A percentile compares a stretch with the other conserved stretches of the same genome.
Evolutionary conservation across 1,284 basidiomycete species (phyloP).

Genomic region (Ganoderma leucocontextum): DNA sequence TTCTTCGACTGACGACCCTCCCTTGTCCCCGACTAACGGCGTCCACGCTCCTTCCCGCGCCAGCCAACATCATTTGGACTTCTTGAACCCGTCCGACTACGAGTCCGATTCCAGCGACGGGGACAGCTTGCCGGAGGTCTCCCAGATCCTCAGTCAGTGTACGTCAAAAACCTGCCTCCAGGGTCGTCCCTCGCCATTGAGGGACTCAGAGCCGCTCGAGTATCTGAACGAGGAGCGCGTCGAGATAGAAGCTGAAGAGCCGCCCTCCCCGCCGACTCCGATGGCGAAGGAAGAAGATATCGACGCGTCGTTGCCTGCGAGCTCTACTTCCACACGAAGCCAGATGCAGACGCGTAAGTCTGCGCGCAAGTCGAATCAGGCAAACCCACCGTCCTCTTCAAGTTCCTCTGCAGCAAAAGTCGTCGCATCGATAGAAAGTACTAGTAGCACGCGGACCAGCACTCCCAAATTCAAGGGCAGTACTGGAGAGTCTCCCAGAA

Average conservation of each 20-base stretch:
- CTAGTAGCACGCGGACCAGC: not conserved
- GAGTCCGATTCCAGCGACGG: slow-evolving; percentile 9
- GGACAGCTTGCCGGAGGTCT: slow-evolving; percentile 20
- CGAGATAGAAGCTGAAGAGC: not conserved
- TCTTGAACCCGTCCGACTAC: slow-evolving; percentile 4
- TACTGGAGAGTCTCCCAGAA: not conserved
- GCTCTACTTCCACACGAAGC: not conserved
- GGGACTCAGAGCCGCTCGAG: not conserved
- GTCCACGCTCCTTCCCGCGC: not conserved
- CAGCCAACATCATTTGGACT: not conserved
- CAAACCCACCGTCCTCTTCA: not conserved
- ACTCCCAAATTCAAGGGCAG: not conserved
- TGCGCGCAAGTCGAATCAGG: not conserved
- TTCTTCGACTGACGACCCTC: not conserved
- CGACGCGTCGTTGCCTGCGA: not conserved
- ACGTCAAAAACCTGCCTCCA: not conserved
- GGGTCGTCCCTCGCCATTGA: not conserved
- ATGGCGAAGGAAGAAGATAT: not conserved
- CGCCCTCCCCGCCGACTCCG: too few relatives aligned
- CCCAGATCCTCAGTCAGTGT: slow-evolving; percentile 15
- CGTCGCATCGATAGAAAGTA: not conserved
- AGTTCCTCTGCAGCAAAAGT: not conserved
- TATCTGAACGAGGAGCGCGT: not conserved
- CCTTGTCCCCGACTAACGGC: not conserved
- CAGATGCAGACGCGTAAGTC: not conserved